A percentile compares a stretch with the other conserved stretches of the same genome.
phyloP scores from a whole-genome alignment of 495 filamentous ascomycete genomes.

The Aspergillus conjunctus region DNA sequence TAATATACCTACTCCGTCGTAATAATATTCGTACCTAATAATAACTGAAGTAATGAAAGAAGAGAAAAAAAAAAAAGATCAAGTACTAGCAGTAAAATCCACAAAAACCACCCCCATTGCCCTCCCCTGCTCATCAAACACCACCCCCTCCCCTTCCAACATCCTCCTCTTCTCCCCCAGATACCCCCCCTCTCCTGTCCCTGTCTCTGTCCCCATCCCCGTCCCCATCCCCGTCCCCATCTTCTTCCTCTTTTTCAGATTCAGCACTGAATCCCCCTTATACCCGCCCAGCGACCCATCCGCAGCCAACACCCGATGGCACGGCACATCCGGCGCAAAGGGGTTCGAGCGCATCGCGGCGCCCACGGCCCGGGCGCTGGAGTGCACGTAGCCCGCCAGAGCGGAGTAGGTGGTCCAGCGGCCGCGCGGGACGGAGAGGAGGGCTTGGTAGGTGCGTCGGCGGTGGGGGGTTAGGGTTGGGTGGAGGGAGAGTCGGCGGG shows the following conservation, averaged over 20 bases:
- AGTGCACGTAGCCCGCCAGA: conserved; percentile 63
- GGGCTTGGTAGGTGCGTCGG: conserved; percentile 63
- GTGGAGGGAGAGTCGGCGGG: conserved; percentile 36
- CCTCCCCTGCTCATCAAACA: conserved; percentile 20
- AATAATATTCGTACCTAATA: too few relatives aligned
- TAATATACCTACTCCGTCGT: too few relatives aligned
- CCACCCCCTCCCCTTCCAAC: conserved; percentile 24
- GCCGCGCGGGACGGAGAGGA: conserved; percentile 71
- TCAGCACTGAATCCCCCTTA: conserved; percentile 23
- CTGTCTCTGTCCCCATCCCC: too few relatives aligned
- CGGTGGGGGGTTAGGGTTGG: conserved; percentile 56
- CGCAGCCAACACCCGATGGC: conserved; percentile 44
- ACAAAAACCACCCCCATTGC: too few relatives aligned
- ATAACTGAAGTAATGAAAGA: too few relatives aligned
- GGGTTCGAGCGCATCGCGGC: conserved; percentile 74
- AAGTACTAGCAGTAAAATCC: too few relatives aligned
- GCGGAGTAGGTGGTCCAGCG: conserved; percentile 73
- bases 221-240: conserved; percentile 12
- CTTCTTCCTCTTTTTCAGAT: conserved; percentile 17
- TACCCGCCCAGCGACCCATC: conserved; percentile 27
- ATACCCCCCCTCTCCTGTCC: conserved; percentile 28
- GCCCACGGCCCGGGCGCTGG: conserved; percentile 78
- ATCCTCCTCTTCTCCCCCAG: conserved; percentile 29
- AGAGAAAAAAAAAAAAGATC: too few relatives aligned
- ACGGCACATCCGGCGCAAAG: conserved; percentile 64